Evolutionary conservation across 1,284 basidiomycete species (phyloP).

Genomic region (Leccinum subfulvum): DNA sequence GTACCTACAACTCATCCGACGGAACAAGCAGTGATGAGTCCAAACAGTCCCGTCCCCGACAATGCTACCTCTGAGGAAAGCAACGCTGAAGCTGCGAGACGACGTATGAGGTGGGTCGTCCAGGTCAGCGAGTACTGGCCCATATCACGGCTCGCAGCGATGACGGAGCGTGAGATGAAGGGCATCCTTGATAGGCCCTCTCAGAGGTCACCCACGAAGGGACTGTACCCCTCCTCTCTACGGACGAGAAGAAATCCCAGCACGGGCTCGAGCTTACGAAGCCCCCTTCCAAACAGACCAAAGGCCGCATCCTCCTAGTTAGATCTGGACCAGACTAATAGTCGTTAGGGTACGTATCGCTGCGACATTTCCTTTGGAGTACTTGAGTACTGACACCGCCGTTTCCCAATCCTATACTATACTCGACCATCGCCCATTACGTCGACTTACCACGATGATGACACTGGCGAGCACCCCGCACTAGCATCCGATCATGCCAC

Average conservation of each 20-base stretch:
- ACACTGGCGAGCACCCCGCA: no score
- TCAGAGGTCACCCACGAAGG: constrained; percentile 24
- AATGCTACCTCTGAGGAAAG: constrained; percentile 41
- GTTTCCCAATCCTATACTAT: no score
- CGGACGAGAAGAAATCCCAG: constrained; percentile 22
- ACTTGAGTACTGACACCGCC: no score
- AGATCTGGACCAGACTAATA: constrained; percentile 79
- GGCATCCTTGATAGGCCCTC: constrained; percentile 48
- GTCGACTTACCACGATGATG: no score
- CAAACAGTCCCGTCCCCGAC: constrained; percentile 76
- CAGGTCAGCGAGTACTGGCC: constrained; percentile 96
- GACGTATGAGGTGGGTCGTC: constrained; percentile 85
- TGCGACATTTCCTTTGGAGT: no score
- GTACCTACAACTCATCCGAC: no score
- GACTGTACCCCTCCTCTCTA: neutral
- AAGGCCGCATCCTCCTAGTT: constrained; percentile 81
- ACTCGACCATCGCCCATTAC: no score
- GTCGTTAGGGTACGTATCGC: no score
- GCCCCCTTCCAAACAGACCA: constrained; percentile 30
- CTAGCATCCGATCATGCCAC: no score
- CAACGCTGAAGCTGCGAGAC: constrained; percentile 47
- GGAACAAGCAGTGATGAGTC: constrained; percentile 44
- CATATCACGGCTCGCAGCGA: constrained; percentile 69
- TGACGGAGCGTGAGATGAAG: constrained; percentile 72
- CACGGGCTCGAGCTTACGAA: constrained; percentile 30